phyloP scores from a whole-genome alignment of 1,139 yeast genomes.

The Diutina pseudorugosa region DNA sequence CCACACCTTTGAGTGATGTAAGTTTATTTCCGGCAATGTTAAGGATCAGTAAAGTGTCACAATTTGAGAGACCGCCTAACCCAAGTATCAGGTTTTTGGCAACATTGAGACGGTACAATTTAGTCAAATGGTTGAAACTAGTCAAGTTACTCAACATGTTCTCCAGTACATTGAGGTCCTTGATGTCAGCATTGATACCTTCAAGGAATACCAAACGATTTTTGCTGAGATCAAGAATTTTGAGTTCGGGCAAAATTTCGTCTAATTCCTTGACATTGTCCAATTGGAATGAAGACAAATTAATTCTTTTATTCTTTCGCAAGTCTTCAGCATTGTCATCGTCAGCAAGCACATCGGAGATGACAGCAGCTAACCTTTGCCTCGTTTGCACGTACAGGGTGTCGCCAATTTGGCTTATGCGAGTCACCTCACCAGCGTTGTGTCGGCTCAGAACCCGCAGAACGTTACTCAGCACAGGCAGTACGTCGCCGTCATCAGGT shows the following conservation, averaged over 20 bases:
- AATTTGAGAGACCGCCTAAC: neutral
- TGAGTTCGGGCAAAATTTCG: neutral
- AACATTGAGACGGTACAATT: neutral
- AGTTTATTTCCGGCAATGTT: slow-evolving; percentile 22
- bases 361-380: neutral
- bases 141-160: neutral
- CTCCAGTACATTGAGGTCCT: neutral
- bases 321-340: neutral
- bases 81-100: neutral
- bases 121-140: neutral
- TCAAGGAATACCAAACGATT: neutral
- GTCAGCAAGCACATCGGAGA: neutral
- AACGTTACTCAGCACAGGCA: neutral
- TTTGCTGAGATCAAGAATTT: neutral
- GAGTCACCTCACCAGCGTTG: neutral
- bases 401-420: neutral
- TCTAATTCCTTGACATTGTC: neutral
- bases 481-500: neutral
- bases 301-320: neutral
- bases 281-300: neutral
- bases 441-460: neutral
- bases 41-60: slow-evolving; percentile 17
- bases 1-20: slow-evolving; percentile 24
- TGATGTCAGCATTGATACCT: neutral
- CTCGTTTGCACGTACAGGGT: neutral